Evolutionary conservation across 805 yeast species (phyloP).

Genomic region (Tetrapisispora iriomotensis): DNA sequence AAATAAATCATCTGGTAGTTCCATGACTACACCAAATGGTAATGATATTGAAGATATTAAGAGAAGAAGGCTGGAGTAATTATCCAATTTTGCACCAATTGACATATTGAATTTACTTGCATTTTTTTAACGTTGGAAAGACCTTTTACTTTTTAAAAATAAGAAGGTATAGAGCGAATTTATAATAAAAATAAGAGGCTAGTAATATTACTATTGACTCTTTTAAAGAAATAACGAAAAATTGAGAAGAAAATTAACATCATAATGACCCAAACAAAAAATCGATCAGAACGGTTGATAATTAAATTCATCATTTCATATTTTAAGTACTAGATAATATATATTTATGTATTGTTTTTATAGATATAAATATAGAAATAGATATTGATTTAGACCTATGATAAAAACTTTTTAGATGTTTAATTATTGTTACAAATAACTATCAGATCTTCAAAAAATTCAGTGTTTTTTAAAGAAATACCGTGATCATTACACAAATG

Average conservation of each 20-base stretch:
- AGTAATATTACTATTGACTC: too few relatives aligned
- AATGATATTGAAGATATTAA: conserved; percentile 24
- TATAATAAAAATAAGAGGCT: too few relatives aligned
- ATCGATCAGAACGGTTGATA: too few relatives aligned
- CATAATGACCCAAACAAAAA: too few relatives aligned
- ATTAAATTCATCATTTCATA: background rate
- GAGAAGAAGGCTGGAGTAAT: conserved; percentile 27
- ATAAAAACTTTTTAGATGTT: too few relatives aligned
- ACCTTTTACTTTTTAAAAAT: too few relatives aligned
- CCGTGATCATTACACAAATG: conserved; percentile 87
- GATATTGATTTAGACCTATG: too few relatives aligned
- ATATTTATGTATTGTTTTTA: background rate
- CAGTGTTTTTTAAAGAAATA: conserved; percentile 42
- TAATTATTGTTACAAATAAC: conserved; percentile 8
- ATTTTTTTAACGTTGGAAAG: background rate
- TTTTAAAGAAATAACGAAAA: too few relatives aligned
- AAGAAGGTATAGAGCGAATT: too few relatives aligned
- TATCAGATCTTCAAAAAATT: conserved; percentile 24
- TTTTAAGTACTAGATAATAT: background rate
- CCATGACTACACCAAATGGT: conserved; percentile 29
- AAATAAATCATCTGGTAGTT: conserved; percentile 25
- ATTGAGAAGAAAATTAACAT: too few relatives aligned
- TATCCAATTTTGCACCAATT: background rate
- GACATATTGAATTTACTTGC: background rate
- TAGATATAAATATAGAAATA: background rate